Conservation (phyloP, 768 basidiomycete genomes). For the Calocybe gangraenosa region DNA sequence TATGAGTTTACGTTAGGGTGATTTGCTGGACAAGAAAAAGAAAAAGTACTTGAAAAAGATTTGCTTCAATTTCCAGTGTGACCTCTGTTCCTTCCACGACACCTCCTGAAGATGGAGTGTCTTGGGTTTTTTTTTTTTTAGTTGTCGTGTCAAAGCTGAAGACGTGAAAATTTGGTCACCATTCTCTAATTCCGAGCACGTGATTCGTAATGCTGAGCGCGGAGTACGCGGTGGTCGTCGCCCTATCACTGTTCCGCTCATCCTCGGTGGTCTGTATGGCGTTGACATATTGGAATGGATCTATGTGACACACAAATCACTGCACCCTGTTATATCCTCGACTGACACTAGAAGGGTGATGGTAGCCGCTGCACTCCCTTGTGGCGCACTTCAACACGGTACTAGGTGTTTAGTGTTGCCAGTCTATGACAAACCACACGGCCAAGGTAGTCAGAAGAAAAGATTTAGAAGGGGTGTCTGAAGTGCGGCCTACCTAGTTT, state of each 20-base stretch:
- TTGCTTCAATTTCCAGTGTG: conserved; percentile 13
- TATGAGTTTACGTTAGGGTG: neutral
- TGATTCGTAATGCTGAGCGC: conserved; percentile 9
- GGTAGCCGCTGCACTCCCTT: too few relatives aligned
- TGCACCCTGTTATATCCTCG: neutral
- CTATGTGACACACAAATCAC: neutral
- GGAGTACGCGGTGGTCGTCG: neutral
- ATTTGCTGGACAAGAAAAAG: neutral
- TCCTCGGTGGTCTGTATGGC: neutral
- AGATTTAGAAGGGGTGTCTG: too few relatives aligned
- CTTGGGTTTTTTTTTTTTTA: neutral
- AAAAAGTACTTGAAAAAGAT: neutral
- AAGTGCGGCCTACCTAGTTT: too few relatives aligned
- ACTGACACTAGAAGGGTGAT: conserved; percentile 2
- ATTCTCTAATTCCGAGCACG: conserved; percentile 10
- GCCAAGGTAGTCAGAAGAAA: too few relatives aligned
- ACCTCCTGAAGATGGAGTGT: conserved; percentile 7
- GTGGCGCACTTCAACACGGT: too few relatives aligned
- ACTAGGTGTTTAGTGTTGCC: too few relatives aligned
- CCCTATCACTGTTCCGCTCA: neutral
- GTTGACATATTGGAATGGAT: neutral
- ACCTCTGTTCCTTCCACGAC: conserved; percentile 5
- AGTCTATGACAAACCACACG: too few relatives aligned
- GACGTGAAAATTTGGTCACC: conserved; percentile 10
- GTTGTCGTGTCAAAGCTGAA: conserved; percentile 5